Percentiles rank a stretch among this genome's conserved stretches.
These are phyloP conservation scores for Hirsutella rhossiliensis DNA, from an alignment of 2,329 filamentous ascomycete genomes.

Conservation along the genomic window DNA sequence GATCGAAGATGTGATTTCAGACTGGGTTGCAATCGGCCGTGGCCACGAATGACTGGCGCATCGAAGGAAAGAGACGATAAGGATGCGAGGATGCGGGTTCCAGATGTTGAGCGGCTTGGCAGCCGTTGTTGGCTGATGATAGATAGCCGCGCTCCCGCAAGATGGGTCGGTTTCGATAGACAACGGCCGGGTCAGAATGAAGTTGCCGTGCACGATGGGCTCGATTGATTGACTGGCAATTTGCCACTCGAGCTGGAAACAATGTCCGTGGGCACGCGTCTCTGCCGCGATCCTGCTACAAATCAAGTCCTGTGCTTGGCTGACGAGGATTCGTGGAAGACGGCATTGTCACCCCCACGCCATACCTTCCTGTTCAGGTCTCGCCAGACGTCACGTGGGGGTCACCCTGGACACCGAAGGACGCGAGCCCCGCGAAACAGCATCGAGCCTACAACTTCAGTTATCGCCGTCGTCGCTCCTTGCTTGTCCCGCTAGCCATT, in stretches of 20 bases:
- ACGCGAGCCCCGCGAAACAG: slow-evolving; percentile 6
- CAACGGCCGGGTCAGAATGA: not conserved
- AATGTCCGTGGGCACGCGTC: too few species aligned
- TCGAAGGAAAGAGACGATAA: not conserved
- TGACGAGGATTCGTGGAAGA: not conserved
- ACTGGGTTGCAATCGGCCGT: not conserved
- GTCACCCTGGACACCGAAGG: slow-evolving; percentile 6
- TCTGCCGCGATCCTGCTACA: not conserved
- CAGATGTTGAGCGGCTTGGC: not conserved
- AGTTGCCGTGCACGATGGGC: too few species aligned
- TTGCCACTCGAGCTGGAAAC: too few species aligned
- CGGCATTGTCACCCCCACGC: slow-evolving; percentile 1
- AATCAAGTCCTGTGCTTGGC: not conserved
- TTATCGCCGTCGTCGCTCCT: too few species aligned
- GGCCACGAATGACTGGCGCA: not conserved
- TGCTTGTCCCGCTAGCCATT: not conserved
- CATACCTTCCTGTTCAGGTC: not conserved
- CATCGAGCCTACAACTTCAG: not conserved
- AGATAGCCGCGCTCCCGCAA: not conserved
- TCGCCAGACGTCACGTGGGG: slow-evolving; percentile 4
- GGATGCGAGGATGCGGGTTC: not conserved
- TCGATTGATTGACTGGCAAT: too few species aligned
- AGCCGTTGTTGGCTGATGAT: not conserved
- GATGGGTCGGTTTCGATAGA: not conserved
- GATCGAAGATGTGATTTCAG: not conserved